Conservation (phyloP, 2,329 filamentous ascomycete genomes). For the Aspergillus candidus region DNA sequence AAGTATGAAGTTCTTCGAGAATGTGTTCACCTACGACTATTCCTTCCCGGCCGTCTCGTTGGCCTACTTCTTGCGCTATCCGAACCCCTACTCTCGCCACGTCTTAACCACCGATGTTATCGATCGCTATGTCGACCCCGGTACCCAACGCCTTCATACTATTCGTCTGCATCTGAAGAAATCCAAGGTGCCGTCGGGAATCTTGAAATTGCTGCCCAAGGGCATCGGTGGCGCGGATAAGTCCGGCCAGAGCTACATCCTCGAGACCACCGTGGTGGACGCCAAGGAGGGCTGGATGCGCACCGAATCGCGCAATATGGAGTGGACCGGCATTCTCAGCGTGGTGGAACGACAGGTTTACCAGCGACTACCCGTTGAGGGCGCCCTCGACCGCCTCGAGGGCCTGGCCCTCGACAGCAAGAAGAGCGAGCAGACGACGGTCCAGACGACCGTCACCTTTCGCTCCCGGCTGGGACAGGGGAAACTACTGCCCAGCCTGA, state of each 20-base stretch:
- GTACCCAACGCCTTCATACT: slow-evolving; percentile 55
- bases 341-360: slow-evolving; percentile 58
- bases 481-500: slow-evolving; percentile 42
- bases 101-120: slow-evolving; percentile 63
- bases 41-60: slow-evolving; percentile 60
- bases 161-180: slow-evolving; percentile 58
- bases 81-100: slow-evolving; percentile 60
- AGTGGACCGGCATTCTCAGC: slow-evolving; percentile 60
- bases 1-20: slow-evolving; percentile 50
- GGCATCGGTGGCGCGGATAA: slow-evolving; percentile 53
- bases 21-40: slow-evolving; percentile 57
- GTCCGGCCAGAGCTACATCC: slow-evolving; percentile 56
- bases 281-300: slow-evolving; percentile 60
- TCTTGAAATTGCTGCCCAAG: slow-evolving; percentile 56
- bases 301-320: slow-evolving; percentile 58
- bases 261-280: slow-evolving; percentile 58
- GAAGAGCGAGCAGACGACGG: slow-evolving; percentile 47
- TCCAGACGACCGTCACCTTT: slow-evolving; percentile 57
- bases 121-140: slow-evolving; percentile 55
- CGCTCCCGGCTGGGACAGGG: slow-evolving; percentile 56
- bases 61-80: slow-evolving; percentile 64
- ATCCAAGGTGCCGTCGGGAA: slow-evolving; percentile 55
- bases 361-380: slow-evolving; percentile 37
- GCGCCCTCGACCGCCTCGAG: slow-evolving; percentile 16
- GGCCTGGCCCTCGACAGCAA: slow-evolving; percentile 33